Evolutionary conservation across 2,329 filamentous ascomycete genomes (phyloP), one percentile per base, ranked within the genome.

Genomic region (Sclerotinia sclerotiorum): DNA sequence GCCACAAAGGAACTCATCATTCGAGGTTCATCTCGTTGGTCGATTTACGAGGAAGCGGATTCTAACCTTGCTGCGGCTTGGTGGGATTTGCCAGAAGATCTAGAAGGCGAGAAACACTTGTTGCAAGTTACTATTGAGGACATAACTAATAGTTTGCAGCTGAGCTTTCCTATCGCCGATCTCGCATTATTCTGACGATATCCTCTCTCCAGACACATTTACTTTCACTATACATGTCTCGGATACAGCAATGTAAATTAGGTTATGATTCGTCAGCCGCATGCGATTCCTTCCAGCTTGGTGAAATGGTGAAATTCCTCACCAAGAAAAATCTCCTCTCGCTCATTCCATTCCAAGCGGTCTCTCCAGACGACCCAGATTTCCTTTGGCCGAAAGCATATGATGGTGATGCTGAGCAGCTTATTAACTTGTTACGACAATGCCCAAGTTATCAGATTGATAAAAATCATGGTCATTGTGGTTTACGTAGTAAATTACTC

Each of bases 201-300:
- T 86, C 89, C 66, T 92, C 90, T 0, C 81, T 93, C 0, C 89
- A 89, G 69, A 81, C 82, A 0, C 87, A 93, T 76, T 93, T 92
- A 68, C 79, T 93, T 3, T 76, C 78, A 8, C 80, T 90, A 0
- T 93, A 93, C 77, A 86, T 86, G 1, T 90, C 89, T 13, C 86
- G 88, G n/a, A 83, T 82, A 39, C 78, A 82, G 35, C 90, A 93
- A 76, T 93, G 91, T 78, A 87, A 87, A 73, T 83, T 92, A 0
- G 90, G 90, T 65, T 93, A 93, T 78, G 90, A 92, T 74, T 88
- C 87, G 2, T 90, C 87, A 70, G 79, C 84, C 2, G 87, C 90
- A 54, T 93, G 91, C 77, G 91, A 94, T 79, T 88, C 87, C 2
- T 94, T 90, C 75, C 91, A 94, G 78, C 84, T 94, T 0, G 91